These are phyloP conservation scores for Trametes versicolor DNA, from an alignment of 1,284 basidiomycete species.

Conservation along the genomic window DNA sequence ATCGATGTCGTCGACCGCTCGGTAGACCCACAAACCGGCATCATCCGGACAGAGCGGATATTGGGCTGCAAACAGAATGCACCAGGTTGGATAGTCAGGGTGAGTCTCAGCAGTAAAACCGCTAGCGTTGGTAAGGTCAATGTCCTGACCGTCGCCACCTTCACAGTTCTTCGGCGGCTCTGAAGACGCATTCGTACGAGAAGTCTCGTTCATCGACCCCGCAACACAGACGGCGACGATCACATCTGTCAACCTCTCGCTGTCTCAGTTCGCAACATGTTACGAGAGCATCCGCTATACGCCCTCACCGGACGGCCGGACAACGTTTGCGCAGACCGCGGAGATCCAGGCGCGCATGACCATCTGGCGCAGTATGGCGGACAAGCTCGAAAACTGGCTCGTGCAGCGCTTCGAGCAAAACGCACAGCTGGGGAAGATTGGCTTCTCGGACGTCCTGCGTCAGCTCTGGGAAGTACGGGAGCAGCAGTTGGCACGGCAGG, in stretches of 20 bases:
- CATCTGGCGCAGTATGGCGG: slow-evolving; percentile 81
- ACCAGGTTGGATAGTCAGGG: slow-evolving; percentile 86
- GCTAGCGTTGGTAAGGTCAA: no score
- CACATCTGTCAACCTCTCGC: slow-evolving; percentile 88
- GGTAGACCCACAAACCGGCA: slow-evolving; percentile 84
- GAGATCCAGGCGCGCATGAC: slow-evolving; percentile 84
- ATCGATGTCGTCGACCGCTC: slow-evolving; percentile 90
- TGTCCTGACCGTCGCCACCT: slow-evolving; percentile 13
- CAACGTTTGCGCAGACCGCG: slow-evolving; percentile 83
- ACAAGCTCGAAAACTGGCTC: slow-evolving; percentile 84
- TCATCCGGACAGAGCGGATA: slow-evolving; percentile 89
- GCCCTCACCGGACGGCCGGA: slow-evolving; percentile 68
- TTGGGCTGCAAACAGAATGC: slow-evolving; percentile 89
- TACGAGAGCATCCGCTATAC: slow-evolving; percentile 91
- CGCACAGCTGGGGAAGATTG: slow-evolving; percentile 85
- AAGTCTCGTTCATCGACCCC: slow-evolving; percentile 93
- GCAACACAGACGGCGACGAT: slow-evolving; percentile 81
- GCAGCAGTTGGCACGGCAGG: slow-evolving; percentile 42
- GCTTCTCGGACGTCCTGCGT: slow-evolving; percentile 87
- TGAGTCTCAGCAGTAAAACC: slow-evolving; percentile 46
- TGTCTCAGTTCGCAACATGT: slow-evolving; percentile 90
- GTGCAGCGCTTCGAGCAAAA: slow-evolving; percentile 90
- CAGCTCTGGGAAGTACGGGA: slow-evolving; percentile 73
- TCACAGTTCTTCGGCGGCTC: slow-evolving; percentile 85
- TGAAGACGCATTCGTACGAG: slow-evolving; percentile 93